Percentiles rank a stretch among this genome's conserved stretches.
Evolutionary conservation across 805 yeast species (phyloP).

Genomic region (Wickerhamomyces strasburgensis): DNA sequence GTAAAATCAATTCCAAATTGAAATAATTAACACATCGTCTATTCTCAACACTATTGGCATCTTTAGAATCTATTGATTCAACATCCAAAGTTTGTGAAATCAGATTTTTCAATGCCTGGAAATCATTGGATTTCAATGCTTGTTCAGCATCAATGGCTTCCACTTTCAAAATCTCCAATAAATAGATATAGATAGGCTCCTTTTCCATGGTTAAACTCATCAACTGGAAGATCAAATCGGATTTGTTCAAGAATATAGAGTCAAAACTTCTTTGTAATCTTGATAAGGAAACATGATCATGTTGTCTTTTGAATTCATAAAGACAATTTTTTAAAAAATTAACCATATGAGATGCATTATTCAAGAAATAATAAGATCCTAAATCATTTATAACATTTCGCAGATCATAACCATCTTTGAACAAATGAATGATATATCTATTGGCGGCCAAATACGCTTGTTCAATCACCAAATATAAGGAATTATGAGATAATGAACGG

Average conservation of each 20-base stretch:
- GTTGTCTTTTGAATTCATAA: slow-evolving; percentile 45
- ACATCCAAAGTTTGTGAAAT: slow-evolving; percentile 36
- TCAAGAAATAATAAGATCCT: slow-evolving; percentile 54
- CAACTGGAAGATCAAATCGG: slow-evolving; percentile 24
- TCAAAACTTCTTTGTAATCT: slow-evolving; percentile 30
- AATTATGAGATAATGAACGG: slow-evolving; percentile 32
- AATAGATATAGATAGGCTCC: slow-evolving; percentile 34
- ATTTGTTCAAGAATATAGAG: slow-evolving; percentile 10
- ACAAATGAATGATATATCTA: slow-evolving; percentile 46
- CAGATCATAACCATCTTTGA: slow-evolving; percentile 58
- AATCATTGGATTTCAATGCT: slow-evolving; percentile 40
- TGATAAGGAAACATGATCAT: slow-evolving; percentile 27
- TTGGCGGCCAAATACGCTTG: slow-evolving; percentile 68
- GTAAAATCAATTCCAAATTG: slow-evolving; percentile 56
- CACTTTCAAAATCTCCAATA: slow-evolving; percentile 47
- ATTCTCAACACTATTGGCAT: slow-evolving; percentile 27
- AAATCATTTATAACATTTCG: slow-evolving; percentile 40
- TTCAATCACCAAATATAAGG: slow-evolving; percentile 51
- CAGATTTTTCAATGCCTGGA: slow-evolving; percentile 39
- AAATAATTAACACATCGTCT: slow-evolving; percentile 45
- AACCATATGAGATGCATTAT: slow-evolving; percentile 46
- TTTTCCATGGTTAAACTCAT: slow-evolving; percentile 37
- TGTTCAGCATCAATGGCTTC: slow-evolving; percentile 51
- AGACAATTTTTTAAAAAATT: slow-evolving; percentile 46
- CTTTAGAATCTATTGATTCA: slow-evolving; percentile 10